Percentiles rank a stretch among this genome's conserved stretches.
Evolutionary conservation across 768 basidiomycete genomes (phyloP).

Genomic region (Lentinula boryana): DNA sequence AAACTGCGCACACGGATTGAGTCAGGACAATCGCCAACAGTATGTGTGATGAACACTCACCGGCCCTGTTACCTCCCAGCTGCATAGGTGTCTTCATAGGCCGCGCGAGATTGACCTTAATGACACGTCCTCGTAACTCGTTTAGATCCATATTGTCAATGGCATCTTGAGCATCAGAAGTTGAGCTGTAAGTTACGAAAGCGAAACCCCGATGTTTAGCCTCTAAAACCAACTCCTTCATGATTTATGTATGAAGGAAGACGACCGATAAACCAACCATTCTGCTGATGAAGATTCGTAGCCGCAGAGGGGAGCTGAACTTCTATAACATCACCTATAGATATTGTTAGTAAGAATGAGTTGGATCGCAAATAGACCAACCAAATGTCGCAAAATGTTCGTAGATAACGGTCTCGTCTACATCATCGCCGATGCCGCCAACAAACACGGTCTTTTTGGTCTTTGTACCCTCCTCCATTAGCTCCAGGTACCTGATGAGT

Average conservation of each 20-base stretch:
- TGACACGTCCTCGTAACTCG: conserved; percentile 68
- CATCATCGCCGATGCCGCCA: conserved; percentile 78
- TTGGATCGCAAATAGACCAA: conserved; percentile 26
- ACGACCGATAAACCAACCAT: conserved; percentile 34
- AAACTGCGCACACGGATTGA: conserved; percentile 47
- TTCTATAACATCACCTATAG: conserved; percentile 84
- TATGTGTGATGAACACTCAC: conserved; percentile 31
- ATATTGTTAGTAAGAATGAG: conserved; percentile 8
- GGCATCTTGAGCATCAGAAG: conserved; percentile 88
- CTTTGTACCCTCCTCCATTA: conserved; percentile 79
- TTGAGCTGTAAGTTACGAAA: conserved; percentile 79
- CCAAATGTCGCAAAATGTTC: conserved; percentile 87
- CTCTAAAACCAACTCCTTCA: conserved; percentile 31
- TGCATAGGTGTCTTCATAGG: conserved; percentile 71
- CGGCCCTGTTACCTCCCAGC: conserved; percentile 64
- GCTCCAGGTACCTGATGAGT: background rate
- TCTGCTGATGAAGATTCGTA: conserved; percentile 57
- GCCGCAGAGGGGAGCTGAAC: conserved; percentile 81
- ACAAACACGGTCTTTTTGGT: conserved; percentile 84
- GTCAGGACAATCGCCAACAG: background rate
- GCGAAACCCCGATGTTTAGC: conserved; percentile 90
- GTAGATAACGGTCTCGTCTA: conserved; percentile 72
- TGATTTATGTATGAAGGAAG: background rate
- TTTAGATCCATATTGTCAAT: conserved; percentile 99
- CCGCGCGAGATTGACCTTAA: conserved; percentile 82